Conservation (phyloP, 108 stramenopile genomes). For the Phaeodactylum tricornutum region DNA sequence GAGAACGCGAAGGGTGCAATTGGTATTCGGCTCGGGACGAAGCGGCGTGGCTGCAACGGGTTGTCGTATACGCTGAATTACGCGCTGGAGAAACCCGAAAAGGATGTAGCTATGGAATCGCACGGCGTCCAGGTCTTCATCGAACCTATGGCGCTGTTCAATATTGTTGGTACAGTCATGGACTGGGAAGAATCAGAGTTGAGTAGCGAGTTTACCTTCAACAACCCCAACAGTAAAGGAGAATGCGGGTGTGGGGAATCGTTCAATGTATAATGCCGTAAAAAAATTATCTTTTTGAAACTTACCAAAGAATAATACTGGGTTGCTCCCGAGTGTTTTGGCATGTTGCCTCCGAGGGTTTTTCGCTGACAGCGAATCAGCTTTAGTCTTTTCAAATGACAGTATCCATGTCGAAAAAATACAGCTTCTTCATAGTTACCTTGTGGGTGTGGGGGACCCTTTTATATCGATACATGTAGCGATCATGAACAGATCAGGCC, state of each 20-base stretch:
- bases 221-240: conserved; percentile 98
- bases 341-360: too few relatives aligned
- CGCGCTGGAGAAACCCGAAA: conserved; percentile 53
- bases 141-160: conserved; percentile 97
- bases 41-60: conserved; percentile 97
- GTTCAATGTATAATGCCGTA: conserved; percentile 79
- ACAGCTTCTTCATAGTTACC: too few relatives aligned
- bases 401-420: too few relatives aligned
- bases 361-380: too few relatives aligned
- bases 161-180: conserved; percentile 96
- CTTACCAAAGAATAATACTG: too few relatives aligned
- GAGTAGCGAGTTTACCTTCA: conserved; percentile 96
- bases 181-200: conserved; percentile 96
- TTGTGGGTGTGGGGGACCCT: too few relatives aligned
- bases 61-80: conserved; percentile 97
- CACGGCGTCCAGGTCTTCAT: conserved; percentile 86
- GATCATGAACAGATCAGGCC: too few relatives aligned
- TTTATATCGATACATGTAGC: too few relatives aligned
- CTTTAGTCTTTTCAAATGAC: too few relatives aligned
- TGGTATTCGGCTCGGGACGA: conserved; percentile 93
- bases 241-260: conserved; percentile 99
- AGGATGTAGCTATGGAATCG: conserved; percentile 49
- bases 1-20: conserved; percentile 44
- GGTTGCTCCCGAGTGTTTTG: too few relatives aligned
- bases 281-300: background rate